Conservation (phyloP, 1,284 basidiomycete species). For the Microbotryum scabiosae region DNA sequence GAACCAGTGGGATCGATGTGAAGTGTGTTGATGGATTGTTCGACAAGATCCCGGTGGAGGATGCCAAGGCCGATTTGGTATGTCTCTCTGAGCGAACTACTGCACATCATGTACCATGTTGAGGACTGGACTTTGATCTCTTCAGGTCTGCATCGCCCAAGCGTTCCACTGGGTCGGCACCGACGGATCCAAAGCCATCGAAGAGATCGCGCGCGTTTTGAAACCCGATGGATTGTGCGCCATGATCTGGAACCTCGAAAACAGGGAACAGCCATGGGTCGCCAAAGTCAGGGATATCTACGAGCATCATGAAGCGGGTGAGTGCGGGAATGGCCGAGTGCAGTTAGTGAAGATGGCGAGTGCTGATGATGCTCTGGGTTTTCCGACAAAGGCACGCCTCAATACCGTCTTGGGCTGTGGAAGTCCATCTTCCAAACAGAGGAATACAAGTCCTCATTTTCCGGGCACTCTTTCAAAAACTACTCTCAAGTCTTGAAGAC, state of each 20-base stretch:
- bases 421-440: conserved; percentile 21
- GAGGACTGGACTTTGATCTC: no score
- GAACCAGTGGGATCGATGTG: conserved; percentile 14
- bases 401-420: conserved; percentile 25
- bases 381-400: conserved; percentile 24
- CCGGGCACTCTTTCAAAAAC: background rate
- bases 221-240: conserved; percentile 38
- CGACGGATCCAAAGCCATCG: conserved; percentile 17
- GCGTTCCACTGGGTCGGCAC: conserved; percentile 31
- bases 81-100: conserved; percentile 41
- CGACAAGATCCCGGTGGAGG: conserved; percentile 37
- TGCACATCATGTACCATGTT: background rate
- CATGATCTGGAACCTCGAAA: conserved; percentile 40
- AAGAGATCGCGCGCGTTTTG: conserved; percentile 40
- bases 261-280: conserved; percentile 29
- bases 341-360: background rate
- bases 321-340: background rate
- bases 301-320: conserved; percentile 28
- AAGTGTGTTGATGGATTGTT: conserved; percentile 40
- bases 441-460: conserved; percentile 11
- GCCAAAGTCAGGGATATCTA: conserved; percentile 28
- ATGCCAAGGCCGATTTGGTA: conserved; percentile 38
- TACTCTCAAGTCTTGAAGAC: conserved; percentile 12
- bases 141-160: conserved; percentile 17
- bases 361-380: background rate